These are phyloP conservation scores for Tulasnella sp. DNA, from an alignment of 768 basidiomycete species.

Conservation along the genomic window DNA sequence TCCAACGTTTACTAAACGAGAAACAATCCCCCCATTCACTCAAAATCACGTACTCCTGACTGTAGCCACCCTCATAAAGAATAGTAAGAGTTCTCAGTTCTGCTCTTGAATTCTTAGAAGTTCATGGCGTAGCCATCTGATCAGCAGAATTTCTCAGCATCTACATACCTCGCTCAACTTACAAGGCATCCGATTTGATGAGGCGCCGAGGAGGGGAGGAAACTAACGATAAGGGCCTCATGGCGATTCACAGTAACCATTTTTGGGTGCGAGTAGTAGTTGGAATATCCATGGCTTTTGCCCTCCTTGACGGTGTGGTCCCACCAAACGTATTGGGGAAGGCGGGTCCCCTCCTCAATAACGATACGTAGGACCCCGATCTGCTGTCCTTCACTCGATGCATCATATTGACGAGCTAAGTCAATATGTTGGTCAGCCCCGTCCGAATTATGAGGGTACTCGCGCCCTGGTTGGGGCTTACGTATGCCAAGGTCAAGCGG, in stretches of 20 bases:
- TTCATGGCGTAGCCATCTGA: neutral
- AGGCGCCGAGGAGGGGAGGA: neutral
- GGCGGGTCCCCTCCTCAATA: neutral
- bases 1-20: neutral
- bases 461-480: neutral
- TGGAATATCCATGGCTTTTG: neutral
- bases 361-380: neutral
- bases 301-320: neutral
- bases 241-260: neutral
- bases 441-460: neutral
- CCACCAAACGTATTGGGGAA: conserved; percentile 9
- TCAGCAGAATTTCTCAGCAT: neutral
- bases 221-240: neutral
- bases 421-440: neutral
- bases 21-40: neutral
- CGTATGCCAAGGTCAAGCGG: neutral
- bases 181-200: neutral
- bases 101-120: neutral
- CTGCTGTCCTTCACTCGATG: neutral
- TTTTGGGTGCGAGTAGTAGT: neutral
- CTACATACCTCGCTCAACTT: neutral
- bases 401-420: neutral
- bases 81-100: neutral
- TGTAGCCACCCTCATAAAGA: neutral
- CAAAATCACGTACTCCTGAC: neutral